Evolutionary conservation across 2,329 filamentous ascomycete genomes (phyloP).

Genomic region (Didymella pomorum): DNA sequence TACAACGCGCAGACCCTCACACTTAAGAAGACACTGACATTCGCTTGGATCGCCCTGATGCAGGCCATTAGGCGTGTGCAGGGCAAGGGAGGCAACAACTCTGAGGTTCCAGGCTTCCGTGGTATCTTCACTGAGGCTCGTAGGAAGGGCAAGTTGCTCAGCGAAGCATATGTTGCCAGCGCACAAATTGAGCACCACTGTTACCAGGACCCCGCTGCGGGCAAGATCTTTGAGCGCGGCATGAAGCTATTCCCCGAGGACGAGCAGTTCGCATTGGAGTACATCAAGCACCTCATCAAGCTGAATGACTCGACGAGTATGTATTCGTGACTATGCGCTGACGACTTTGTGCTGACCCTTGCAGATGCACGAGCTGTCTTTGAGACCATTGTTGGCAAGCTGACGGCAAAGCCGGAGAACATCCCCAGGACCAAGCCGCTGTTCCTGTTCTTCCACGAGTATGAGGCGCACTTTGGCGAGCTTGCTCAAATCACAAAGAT

Average conservation of each 20-base stretch:
- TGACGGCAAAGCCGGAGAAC: constrained; percentile 78
- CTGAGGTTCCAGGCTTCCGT: constrained; percentile 75
- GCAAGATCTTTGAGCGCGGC: constrained; percentile 95
- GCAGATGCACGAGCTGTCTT: constrained; percentile 93
- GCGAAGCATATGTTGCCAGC: constrained; percentile 92
- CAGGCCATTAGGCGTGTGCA: constrained; percentile 93
- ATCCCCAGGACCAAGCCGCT: constrained; percentile 80
- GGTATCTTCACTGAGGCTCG: constrained; percentile 90
- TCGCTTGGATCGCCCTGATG: constrained; percentile 94
- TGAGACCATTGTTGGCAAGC: constrained; percentile 86
- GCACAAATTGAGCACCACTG: constrained; percentile 94
- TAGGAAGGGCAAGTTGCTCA: constrained; percentile 84
- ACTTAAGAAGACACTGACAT: constrained; percentile 85
- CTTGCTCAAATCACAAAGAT: constrained; percentile 88
- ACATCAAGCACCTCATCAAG: constrained; percentile 91
- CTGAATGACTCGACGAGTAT: constrained; percentile 93
- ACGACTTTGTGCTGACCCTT: constrained; percentile 17
- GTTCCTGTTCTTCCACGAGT: constrained; percentile 92
- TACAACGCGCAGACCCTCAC: constrained; percentile 76
- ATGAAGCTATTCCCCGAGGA: constrained; percentile 93
- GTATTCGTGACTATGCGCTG: constrained; percentile 47
- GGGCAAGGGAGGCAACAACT: constrained; percentile 71
- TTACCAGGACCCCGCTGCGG: constrained; percentile 91
- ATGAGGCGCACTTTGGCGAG: constrained; percentile 94
- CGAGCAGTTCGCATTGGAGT: constrained; percentile 91